Evolutionary conservation across 2,329 filamentous ascomycete species (phyloP).

Genomic region (Ilyonectria destructans): DNA sequence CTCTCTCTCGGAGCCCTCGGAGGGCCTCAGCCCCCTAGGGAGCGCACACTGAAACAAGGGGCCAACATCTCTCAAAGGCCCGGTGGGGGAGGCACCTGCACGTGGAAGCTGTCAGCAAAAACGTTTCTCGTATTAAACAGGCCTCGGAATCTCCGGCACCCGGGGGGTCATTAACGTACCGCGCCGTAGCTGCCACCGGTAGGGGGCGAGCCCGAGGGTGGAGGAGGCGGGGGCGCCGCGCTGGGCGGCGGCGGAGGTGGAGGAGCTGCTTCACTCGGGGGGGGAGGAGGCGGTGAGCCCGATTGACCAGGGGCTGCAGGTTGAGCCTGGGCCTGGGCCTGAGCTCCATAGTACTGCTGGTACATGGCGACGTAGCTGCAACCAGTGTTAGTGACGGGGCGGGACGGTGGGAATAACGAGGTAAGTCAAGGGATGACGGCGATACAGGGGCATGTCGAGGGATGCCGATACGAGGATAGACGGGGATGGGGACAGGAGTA

Average conservation of each 20-base stretch:
- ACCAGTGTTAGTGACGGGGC: slow-evolving; percentile 42
- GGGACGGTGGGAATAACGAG: neutral
- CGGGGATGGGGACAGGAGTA: slow-evolving; percentile 6
- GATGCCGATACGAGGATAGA: slow-evolving; percentile 4
- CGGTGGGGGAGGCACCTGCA: slow-evolving; percentile 70
- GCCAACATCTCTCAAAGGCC: slow-evolving; percentile 60
- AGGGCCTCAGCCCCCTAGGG: neutral
- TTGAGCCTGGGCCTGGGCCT: slow-evolving; percentile 63
- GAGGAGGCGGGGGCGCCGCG: slow-evolving; percentile 70
- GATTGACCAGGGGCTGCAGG: slow-evolving; percentile 63
- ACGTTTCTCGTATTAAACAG: slow-evolving; percentile 5
- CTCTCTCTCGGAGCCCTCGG: neutral
- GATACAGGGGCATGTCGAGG: neutral
- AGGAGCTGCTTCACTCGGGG: slow-evolving; percentile 73
- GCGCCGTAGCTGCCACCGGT: slow-evolving; percentile 71
- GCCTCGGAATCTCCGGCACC: slow-evolving; percentile 1
- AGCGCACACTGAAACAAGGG: neutral
- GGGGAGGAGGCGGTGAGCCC: slow-evolving; percentile 71
- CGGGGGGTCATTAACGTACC: slow-evolving; percentile 63
- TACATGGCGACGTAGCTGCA: slow-evolving; percentile 79
- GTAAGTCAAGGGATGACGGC: neutral
- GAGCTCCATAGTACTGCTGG: slow-evolving; percentile 77
- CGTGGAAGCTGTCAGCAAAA: slow-evolving; percentile 35
- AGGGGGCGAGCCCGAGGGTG: slow-evolving; percentile 62
- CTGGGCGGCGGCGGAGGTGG: slow-evolving; percentile 74